Base-by-base conservation (phyloP, 352 stramenopile species). In the Hyaloperonospora brassicae region DNA sequence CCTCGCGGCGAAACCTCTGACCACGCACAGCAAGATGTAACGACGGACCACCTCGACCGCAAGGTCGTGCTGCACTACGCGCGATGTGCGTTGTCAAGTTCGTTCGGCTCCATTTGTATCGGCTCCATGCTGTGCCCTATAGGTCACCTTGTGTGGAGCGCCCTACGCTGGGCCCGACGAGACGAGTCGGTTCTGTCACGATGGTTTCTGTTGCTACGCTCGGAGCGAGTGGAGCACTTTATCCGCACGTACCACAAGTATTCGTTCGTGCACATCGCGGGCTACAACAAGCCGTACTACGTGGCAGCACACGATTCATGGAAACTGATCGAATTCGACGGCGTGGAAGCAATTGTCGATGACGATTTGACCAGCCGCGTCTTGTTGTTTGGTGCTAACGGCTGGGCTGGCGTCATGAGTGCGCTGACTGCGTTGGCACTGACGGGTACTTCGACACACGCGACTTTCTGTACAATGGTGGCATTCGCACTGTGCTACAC, bases 231-330 rank as follows among this genome's bases (percentile, higher is more conserved):
- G 1, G 74, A 87, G 55, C 55, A 86, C 22, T 91, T 93, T 49
- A 91, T 90, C 44, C 75, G 78, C 24, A 86, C 81, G 44, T 90
- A 91, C 57, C 84, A 93, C 67, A 91, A 91, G 68, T 93, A 86
- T 56, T 80, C 77, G 40, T 88, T 93, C 48, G 76, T 83, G 42
- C 80, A 90, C 67, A 80, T 93, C 36, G 84, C 84, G 1, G 81
- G 66, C 30, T 91, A 91, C 60, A 78, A 79, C 49, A 89, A 89
- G 36, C 72, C 84, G 11, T 93, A 89, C 50, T 84, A 86, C 54
- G 75, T 84, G 17, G 82, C 84, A 10, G 84, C 84, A 13, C 68
- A 85, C 2, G 81, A 93, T 43, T 68, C 80, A 14, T 93, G 84
- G 84, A 60, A 69, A 21, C 56, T 93, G 38, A 86, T 93, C 35